Evolutionary conservation across 2,329 filamentous ascomycete species (phyloP), one percentile per base, ranked within the genome.

Genomic region (Botrytis tulipae): DNA sequence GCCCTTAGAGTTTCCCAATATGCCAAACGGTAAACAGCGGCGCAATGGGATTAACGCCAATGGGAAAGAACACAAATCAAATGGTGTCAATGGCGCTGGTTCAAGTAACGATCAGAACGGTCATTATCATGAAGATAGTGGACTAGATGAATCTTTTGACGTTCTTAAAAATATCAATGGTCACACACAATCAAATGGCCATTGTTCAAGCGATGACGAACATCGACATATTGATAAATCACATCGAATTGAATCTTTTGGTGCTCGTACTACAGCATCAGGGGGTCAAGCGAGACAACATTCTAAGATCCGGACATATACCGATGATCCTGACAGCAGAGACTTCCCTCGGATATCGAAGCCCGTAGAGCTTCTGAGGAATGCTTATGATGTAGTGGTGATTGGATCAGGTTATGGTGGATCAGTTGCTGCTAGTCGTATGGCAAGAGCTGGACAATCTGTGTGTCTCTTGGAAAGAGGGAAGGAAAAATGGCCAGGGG

Each of bases 321-420:
- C 73, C 6, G 80, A 82, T 74, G 78, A 82, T 66, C 72, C 77
- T n/a, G 68, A 77, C 22, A 73, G 60, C 10, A 78, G 78, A 61
- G 59, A 73, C 40, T 89, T 85, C 74, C 88, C 87, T 1, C 84
- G 88, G 1, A 86, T 90, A 74, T 88, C 87, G 35, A 86, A 84
- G 74, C 85, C 87, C 0, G 84, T 90, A 20, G 86, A 90, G 78
- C 81, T 89, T 40, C 86, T 91, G 79, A 84, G 86, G 40, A 82
- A 83, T 72, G 82, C 82, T 10, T 92, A 93, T 76, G 90, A 92
- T 81, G 87, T 87, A 57, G 86, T 93, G 18, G 88, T 92, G 44
- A 88, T 92, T 73, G 90, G 91, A 1, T 91, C 89, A 16, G 91
- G 91, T 1, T 93, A 92, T 80, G 91, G 91, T 37, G 90, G 89